Evolutionary conservation across 208 protist species (phyloP), one percentile per base, ranked within the genome.

Genomic region (Wallacemonas sp.): DNA sequence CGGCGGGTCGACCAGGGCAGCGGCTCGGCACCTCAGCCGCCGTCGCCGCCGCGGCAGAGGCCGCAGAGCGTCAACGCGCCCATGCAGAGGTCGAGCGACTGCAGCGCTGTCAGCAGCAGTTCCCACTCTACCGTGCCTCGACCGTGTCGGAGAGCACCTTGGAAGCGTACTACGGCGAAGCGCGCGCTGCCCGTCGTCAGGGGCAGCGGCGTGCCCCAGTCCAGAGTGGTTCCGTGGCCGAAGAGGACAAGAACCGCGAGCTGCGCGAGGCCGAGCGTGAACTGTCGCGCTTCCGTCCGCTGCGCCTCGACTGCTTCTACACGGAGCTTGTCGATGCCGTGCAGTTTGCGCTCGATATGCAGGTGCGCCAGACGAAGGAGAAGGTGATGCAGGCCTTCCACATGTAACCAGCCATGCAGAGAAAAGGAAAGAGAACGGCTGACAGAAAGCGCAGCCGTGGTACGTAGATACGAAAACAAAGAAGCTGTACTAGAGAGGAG

Each of bases 111-210:
- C 38, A 41, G 7, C 36, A 22, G 45, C 66, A 57, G 29, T 94
- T 88, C 72, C 88, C 88, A 2, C 28, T 79, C 22, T 94, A 94
- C 65, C 70, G 73, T 16, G 80, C 88, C 12, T 81, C 85, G 1
- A 91, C 82, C 28, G 73, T 94, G 3, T 76, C 82, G 29, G 88
- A 94, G 76, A 86, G 77, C 57, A 94, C 88, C 20, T 61, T 94
- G 54, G 55, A 78, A 22, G 44, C 32, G 26, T 82, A 81, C 57
- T 39, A 70, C 23, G 32, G 31, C 31, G 54, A 5, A 18, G 33
- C 32, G 3, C 49, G 20, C 36, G 49, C 23, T n/a, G 14, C 33
- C 4, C 29, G 45, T 16, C 49, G 38, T 8, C 14, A 11, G 7
- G n/a, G n/a, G n/a, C n/a, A n/a, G n/a, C n/a, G n/a, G n/a, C n/a